Base-by-base conservation (phyloP, 129 eudicot genomes). In the Sambucus nigra region DNA sequence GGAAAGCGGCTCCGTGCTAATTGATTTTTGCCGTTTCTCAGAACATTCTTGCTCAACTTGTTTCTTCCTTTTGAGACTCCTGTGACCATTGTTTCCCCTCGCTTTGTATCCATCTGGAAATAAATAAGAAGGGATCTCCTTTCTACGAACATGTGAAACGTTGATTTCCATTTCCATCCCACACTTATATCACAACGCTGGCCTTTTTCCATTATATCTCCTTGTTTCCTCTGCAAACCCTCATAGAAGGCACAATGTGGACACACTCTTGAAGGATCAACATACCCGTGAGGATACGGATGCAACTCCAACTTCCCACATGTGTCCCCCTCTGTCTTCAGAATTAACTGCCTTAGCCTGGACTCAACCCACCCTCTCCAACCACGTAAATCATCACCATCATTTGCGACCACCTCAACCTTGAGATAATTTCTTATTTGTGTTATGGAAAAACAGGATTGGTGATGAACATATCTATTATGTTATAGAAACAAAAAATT, bases 321-420 rank as follows among this genome's bases (percentile, higher is more conserved):
- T 0, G 99, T 91, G 46, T 86, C 99, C 25, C 95, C 72, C 65
- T 91, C 99, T 56, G 82, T 86, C 95, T 86, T 91, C 68, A 85
- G 55, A 22, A 91, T 91, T 52, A 91, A 64, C 73, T 81, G 98
- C 67, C 98, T 76, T 28, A 91, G 69, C 23, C 98, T 88, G 28
- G 98, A 91, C 66, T 79, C 89, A 45, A 91, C 94, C 98, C 98
- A 91, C 11, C 98, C 98, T 79, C 60, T 85, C 98, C 98, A 91
- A 20, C 84, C 72, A 57, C 80, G 95, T 59, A 91, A 57, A 65
- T 89, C 98, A 54, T 91, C 82, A 4, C 40, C 58, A 72, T 91
- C 80, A 25, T 76, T 76, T 26, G 98, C 94, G 52, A 79, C 53
- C 0, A 91, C 74, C 51, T 86, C 95, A 26, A 91, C 80, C 72